Percentiles rank a stretch among this genome's conserved stretches.
Evolutionary conservation across 768 basidiomycete genomes (phyloP).

Genomic region (Rhodocollybia butyracea): DNA sequence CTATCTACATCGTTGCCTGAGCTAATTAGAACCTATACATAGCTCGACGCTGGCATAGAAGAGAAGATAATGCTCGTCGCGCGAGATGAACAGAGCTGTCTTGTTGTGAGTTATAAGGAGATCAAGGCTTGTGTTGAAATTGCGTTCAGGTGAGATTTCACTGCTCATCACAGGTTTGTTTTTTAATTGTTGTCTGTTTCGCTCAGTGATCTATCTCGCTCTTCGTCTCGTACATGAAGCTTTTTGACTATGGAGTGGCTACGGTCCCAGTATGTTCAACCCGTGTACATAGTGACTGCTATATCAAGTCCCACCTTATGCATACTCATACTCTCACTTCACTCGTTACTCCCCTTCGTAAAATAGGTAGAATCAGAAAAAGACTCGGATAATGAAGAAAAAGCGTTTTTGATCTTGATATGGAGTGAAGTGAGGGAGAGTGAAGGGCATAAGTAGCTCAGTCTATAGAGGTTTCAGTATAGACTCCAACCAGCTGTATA

Average conservation of each 20-base stretch:
- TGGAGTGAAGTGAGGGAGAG: no score
- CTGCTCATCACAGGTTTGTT: not conserved
- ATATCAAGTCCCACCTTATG: no score
- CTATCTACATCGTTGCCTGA: not conserved
- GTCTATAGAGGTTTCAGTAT: no score
- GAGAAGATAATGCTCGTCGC: slow-evolving; percentile 94
- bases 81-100: slow-evolving; percentile 93
- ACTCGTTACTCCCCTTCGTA: slow-evolving; percentile 18
- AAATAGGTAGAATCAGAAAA: slow-evolving; percentile 73
- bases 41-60: slow-evolving; percentile 93
- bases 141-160: slow-evolving; percentile 68
- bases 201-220: slow-evolving; percentile 45
- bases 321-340: not conserved
- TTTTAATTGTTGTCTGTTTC: not conserved
- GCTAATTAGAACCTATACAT: not conserved
- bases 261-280: no score
- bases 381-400: slow-evolving; percentile 53
- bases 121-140: slow-evolving; percentile 82
- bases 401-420: slow-evolving; percentile 24
- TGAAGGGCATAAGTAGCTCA: no score
- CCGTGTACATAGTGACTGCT: no score
- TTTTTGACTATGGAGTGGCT: no score
- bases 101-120: slow-evolving; percentile 91
- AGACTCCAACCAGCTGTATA: no score
- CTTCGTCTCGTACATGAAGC: not conserved